Evolutionary conservation across 768 basidiomycete genomes (phyloP).

Genomic region (Naganishia onofrii): DNA sequence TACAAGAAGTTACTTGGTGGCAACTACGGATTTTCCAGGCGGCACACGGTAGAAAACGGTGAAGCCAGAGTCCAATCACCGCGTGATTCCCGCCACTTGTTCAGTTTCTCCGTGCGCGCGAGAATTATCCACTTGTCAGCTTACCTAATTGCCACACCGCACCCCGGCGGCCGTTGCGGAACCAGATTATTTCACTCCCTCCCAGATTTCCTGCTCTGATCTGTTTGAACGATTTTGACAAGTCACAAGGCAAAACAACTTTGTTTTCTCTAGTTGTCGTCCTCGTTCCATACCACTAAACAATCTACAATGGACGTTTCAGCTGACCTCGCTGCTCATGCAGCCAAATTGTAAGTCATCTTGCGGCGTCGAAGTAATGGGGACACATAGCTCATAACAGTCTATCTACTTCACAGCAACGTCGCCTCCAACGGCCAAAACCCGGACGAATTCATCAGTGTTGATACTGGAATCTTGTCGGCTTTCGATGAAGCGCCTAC

Average conservation of each 20-base stretch:
- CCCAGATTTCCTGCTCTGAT: background rate
- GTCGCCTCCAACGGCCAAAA: slow-evolving; percentile 28
- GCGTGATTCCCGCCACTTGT: too few relatives aligned
- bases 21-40: too few relatives aligned
- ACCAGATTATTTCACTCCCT: slow-evolving; percentile 23
- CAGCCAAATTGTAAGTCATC: slow-evolving; percentile 65
- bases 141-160: too few relatives aligned
- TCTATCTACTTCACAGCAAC: slow-evolving; percentile 19
- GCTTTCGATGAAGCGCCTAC: slow-evolving; percentile 85
- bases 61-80: too few relatives aligned
- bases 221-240: background rate
- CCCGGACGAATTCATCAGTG: slow-evolving; percentile 55
- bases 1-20: too few relatives aligned
- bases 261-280: background rate
- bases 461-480: slow-evolving; percentile 78
- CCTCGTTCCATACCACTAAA: background rate
- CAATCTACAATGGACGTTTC: slow-evolving; percentile 71
- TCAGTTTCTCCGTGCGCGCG: too few relatives aligned
- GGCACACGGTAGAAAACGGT: too few relatives aligned
- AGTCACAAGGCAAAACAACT: background rate
- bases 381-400: slow-evolving; percentile 29
- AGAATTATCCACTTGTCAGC: too few relatives aligned
- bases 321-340: slow-evolving; percentile 69
- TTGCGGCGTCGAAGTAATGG: background rate
- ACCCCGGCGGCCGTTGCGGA: slow-evolving; percentile 3